Base-by-base conservation (phyloP, 345 rosid species). In the Populus davidiana region DNA sequence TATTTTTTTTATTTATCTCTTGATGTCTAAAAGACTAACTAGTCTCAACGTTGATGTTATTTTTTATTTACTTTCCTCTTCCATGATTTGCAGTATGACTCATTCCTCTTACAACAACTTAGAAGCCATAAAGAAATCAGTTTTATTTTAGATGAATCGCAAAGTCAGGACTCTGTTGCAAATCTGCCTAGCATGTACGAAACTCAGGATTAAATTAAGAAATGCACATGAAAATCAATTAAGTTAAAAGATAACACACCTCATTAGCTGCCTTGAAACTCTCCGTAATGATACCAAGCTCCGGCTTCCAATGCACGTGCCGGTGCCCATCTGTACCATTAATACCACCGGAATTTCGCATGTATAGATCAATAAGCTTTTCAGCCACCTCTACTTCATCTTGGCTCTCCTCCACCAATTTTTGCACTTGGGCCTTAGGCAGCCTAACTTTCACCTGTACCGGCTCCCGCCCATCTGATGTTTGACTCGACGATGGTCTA, bases 361-460 rank as follows among this genome's bases (percentile, higher is more conserved):
- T 71, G 87, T 87, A 91, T 59, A 94, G 91, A 49, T 79, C 75
- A 87, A 89, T 44, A 75, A 94, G 90, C 89, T 86, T 94, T 70
- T 86, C 87, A 3, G 92, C 94, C 1, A 85, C 89, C 70, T 94
- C 95, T 0, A 79, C 88, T 18, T 83, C 89, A 50, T 83, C 87
- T 33, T 64, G 85, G 79, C 93, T 90, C 62, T 89, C 94, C 79
- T 79, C 79, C 87, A 87, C 83, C 78, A 92, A 72, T 78, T 82
- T 92, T 85, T 92, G 94, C 25, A 96, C 88, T 73, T 90, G 86
- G 14, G 87, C 88, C 81, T 87, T 93, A 5, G 93, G 92, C 50
- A 95, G 70, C 81, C 86, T 91, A 88, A 95, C 35, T 49, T 59
- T 92, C 74, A 95, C 87, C 82, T 88, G 70, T 75, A 80, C 85